Evolutionary conservation across 2,329 filamentous ascomycete species (phyloP), one percentile per base, ranked within the genome.

Genomic region (Blastomyces parvus): DNA sequence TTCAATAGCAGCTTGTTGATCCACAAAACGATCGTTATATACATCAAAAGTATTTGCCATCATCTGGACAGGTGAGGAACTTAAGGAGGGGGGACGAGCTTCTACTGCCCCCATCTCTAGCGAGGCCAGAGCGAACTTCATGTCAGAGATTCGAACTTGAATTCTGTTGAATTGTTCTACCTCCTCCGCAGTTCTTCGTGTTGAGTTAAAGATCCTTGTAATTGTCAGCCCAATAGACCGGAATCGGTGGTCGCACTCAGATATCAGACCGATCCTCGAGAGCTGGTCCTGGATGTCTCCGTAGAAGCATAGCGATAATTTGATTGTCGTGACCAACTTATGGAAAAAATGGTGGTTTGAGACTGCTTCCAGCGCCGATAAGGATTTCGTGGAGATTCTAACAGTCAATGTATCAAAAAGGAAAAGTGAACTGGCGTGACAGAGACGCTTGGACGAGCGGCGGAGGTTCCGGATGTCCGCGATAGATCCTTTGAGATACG

Each of bases 291-390:
- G 8, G 36, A 58, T 4, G 22, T 58, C 38, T 25, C 22, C 38
- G 56, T 59, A 46, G 42, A 46, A 59, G 11, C 57, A 59, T 33
- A 59, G 14, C 13, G 40, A 59, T 46, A 59, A 22, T 27, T 22
- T 48, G n/a, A 59, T 48, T 14, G 38, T 48, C 4, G 14, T 30
- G 25, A 59, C n/a, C 8, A 25, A 30, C 40, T 48, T 46, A 4
- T 40, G 25, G 30, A 59, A 27, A 30, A 59, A 48, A 48, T 25
- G 40, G 17, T 59, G 57, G 11, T 33, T 46, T 14, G 57, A 59
- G 46, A 59, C 57, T 11, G 40, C 40, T 30, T 59, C 57, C 25
- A 59, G 57, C 5, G 25, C n/a, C 8, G 40, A 59, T 59, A 59
- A 46, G 19, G 56, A 58, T 22, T 58, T 42, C 14, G 56, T 40